Evolutionary conservation across 345 rosid species (phyloP).

Genomic region (Arabidopsis suecica): DNA sequence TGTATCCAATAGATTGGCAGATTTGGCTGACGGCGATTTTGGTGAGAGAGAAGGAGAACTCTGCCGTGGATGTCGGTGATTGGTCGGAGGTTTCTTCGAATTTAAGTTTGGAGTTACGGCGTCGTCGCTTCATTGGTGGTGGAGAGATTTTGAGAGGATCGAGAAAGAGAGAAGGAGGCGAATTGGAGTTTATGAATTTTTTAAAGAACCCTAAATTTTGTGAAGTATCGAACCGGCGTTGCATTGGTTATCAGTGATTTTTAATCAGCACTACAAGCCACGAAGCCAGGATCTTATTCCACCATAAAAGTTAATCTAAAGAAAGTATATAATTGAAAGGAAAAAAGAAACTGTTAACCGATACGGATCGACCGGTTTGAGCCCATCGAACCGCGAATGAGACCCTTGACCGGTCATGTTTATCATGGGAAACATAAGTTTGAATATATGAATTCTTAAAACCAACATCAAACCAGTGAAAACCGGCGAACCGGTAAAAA

Average conservation of each 20-base stretch:
- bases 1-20: conserved; percentile 62
- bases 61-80: conserved; percentile 29
- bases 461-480: too few relatives aligned
- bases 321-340: too few relatives aligned
- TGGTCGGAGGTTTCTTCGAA: conserved; percentile 33
- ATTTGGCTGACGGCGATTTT: conserved; percentile 64
- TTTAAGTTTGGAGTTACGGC: conserved; percentile 9
- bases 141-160: conserved; percentile 34
- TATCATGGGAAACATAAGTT: too few relatives aligned
- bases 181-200: conserved; percentile 6
- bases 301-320: neutral
- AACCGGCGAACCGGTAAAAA: too few relatives aligned
- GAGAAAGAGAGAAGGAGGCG: conserved; percentile 31
- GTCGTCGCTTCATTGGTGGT: conserved; percentile 45
- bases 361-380: too few relatives aligned
- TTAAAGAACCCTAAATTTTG: conserved; percentile 30
- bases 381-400: too few relatives aligned
- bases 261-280: conserved; percentile 30
- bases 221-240: conserved; percentile 16
- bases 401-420: too few relatives aligned
- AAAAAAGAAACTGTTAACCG: too few relatives aligned
- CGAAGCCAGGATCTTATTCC: neutral
- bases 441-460: too few relatives aligned
- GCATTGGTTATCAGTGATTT: neutral
- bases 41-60: conserved; percentile 50